phyloP scores from a whole-genome alignment of 2,329 filamentous ascomycete genomes.

The Neophaeococcomyces aloes region DNA sequence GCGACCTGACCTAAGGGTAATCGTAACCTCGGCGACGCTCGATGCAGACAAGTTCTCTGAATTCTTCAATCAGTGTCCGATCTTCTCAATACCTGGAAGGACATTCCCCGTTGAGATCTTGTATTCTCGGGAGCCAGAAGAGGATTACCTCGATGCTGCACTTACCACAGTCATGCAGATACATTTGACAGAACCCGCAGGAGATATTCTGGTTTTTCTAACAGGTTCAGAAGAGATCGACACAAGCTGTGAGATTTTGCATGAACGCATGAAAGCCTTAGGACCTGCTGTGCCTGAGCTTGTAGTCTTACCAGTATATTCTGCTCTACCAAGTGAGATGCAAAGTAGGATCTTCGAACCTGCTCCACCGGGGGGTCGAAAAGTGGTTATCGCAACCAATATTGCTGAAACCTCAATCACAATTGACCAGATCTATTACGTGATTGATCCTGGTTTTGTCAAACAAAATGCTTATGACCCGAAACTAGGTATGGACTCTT shows the following conservation, averaged over 20 bases:
- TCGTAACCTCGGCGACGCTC: slow-evolving; percentile 90
- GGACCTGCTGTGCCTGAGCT: slow-evolving; percentile 85
- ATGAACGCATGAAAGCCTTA: slow-evolving; percentile 90
- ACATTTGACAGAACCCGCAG: slow-evolving; percentile 79
- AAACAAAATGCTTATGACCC: slow-evolving; percentile 97
- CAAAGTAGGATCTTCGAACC: slow-evolving; percentile 93
- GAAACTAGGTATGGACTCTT: slow-evolving; percentile 93
- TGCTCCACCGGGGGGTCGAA: slow-evolving; percentile 71
- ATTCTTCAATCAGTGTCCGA: slow-evolving; percentile 92
- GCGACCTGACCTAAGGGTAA: slow-evolving; percentile 79
- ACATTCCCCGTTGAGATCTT: slow-evolving; percentile 94
- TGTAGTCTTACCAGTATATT: slow-evolving; percentile 91
- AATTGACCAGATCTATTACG: slow-evolving; percentile 95
- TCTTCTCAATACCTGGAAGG: slow-evolving; percentile 89
- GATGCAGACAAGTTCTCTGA: slow-evolving; percentile 96
- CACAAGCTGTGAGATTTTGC: slow-evolving; percentile 81
- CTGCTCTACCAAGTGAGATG: slow-evolving; percentile 83
- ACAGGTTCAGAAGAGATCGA: slow-evolving; percentile 98
- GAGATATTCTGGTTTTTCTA: slow-evolving; percentile 92
- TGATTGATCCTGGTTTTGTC: slow-evolving; percentile 92
- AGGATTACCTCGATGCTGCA: slow-evolving; percentile 87
- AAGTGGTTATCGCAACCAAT: slow-evolving; percentile 96
- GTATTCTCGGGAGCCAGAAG: slow-evolving; percentile 89
- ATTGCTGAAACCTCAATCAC: slow-evolving; percentile 98
- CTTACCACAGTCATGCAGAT: slow-evolving; percentile 98